Percentiles rank a stretch among this genome's conserved stretches.
Conservation (phyloP, 148 eudicot genomes). For the Arctostaphylos glauca region DNA sequence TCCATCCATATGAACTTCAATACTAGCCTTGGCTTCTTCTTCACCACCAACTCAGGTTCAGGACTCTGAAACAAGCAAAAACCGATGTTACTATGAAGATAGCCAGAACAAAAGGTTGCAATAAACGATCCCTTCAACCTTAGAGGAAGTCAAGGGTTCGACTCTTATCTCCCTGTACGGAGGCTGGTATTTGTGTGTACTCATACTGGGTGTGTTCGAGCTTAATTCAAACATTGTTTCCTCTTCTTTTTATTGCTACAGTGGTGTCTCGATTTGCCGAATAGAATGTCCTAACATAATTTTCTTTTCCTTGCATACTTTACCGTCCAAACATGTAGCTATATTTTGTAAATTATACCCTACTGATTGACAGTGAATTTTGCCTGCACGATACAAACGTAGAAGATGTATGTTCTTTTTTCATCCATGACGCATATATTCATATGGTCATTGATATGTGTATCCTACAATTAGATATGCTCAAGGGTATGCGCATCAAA, state of each 20-base stretch:
- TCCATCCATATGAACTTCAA: conserved; percentile 95
- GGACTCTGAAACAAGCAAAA: conserved; percentile 9
- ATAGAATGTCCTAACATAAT: not conserved
- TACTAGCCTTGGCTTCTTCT: conserved; percentile 66
- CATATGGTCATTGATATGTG: not conserved
- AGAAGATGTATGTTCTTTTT: too few species aligned
- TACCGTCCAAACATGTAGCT: not conserved
- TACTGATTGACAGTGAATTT: too few species aligned
- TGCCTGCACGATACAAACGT: too few species aligned
- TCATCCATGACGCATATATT: not conserved
- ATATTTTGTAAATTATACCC: too few species aligned
- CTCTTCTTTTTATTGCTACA: not conserved
- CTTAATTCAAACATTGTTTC: not conserved
- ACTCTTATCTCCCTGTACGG: not conserved
- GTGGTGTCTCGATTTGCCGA: not conserved
- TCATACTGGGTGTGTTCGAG: not conserved
- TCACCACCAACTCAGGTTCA: conserved; percentile 44
- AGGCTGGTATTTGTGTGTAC: not conserved
- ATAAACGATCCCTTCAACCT: not conserved
- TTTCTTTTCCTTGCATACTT: not conserved
- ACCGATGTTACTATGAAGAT: not conserved
- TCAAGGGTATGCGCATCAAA: too few species aligned
- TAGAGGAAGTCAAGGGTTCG: not conserved
- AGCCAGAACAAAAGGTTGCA: not conserved
- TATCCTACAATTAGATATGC: too few species aligned